phyloP scores from a whole-genome alignment of 768 basidiomycete species.

The Suillus ampliporus region DNA sequence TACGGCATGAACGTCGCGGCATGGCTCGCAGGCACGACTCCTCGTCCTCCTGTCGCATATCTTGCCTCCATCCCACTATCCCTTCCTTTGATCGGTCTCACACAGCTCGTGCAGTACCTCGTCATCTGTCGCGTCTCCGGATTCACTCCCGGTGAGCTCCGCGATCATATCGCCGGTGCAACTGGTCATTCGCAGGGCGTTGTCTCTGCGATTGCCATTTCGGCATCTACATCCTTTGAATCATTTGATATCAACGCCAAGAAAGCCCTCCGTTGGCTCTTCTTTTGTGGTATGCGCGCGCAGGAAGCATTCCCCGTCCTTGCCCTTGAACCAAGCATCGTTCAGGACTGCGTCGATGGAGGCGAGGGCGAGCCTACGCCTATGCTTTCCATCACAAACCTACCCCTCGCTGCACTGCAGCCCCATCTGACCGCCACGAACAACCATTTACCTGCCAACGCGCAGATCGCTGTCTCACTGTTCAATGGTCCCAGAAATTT shows the following conservation, averaged over 20 bases:
- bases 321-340: constrained; percentile 85
- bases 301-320: constrained; percentile 95
- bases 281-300: constrained; percentile 91
- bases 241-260: constrained; percentile 75
- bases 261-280: constrained; percentile 91
- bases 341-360: constrained; percentile 87
- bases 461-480: constrained; percentile 84
- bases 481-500: constrained; percentile 91
- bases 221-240: constrained; percentile 77
- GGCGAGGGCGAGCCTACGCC: constrained; percentile 94
- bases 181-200: constrained; percentile 99
- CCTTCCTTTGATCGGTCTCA: constrained; percentile 94
- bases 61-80: constrained; percentile 94
- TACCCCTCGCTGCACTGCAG: constrained; percentile 76
- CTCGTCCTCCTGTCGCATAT: constrained; percentile 83
- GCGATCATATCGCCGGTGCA: constrained; percentile 76
- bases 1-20: constrained; percentile 81
- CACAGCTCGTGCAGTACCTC: constrained; percentile 94
- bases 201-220: constrained; percentile 89
- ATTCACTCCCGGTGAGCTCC: constrained; percentile 81
- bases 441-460: constrained; percentile 77
- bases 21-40: constrained; percentile 77
- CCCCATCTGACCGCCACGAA: constrained; percentile 88
- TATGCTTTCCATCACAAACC: constrained; percentile 91
- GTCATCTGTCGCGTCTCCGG: constrained; percentile 76